Conservation (phyloP, 805 yeast genomes). For the Candida wancherniae region DNA sequence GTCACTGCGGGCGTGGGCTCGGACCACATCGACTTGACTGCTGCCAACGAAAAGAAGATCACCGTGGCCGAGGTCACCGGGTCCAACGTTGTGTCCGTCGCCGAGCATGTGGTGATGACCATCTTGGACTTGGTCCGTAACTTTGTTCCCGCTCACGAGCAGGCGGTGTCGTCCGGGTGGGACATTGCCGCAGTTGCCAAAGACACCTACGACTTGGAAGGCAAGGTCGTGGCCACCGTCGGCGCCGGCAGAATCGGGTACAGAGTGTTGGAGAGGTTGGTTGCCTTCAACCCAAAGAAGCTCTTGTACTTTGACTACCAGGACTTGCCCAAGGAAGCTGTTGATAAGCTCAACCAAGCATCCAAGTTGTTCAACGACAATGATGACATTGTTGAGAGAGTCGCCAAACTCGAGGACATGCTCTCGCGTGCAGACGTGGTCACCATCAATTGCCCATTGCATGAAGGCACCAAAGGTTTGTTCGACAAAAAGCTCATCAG, state of each 20-base stretch:
- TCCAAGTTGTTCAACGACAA: slow-evolving; percentile 41
- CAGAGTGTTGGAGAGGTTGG: slow-evolving; percentile 65
- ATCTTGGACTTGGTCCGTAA: slow-evolving; percentile 68
- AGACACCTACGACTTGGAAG: slow-evolving; percentile 70
- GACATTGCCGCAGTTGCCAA: slow-evolving; percentile 70
- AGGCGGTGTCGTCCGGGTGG: slow-evolving; percentile 60
- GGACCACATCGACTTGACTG: slow-evolving; percentile 71
- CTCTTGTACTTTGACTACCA: slow-evolving; percentile 74
- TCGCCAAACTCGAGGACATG: slow-evolving; percentile 57
- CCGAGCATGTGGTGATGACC: slow-evolving; percentile 76
- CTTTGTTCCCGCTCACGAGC: slow-evolving; percentile 75
- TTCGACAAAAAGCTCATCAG: slow-evolving; percentile 61
- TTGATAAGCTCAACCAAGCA: slow-evolving; percentile 33
- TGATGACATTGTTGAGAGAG: slow-evolving; percentile 51
- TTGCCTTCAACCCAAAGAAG: slow-evolving; percentile 71
- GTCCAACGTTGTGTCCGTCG: slow-evolving; percentile 73
- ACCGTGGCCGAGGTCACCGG: slow-evolving; percentile 80
- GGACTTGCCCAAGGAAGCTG: slow-evolving; percentile 51
- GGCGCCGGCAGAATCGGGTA: slow-evolving; percentile 82
- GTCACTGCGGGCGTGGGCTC: slow-evolving; percentile 85
- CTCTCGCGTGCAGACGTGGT: slow-evolving; percentile 66
- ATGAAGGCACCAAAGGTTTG: slow-evolving; percentile 62
- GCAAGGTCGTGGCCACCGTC: slow-evolving; percentile 71
- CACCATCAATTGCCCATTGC: slow-evolving; percentile 74
- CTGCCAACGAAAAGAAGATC: slow-evolving; percentile 58